Percentiles rank a stretch among this genome's conserved stretches.
These are phyloP conservation scores for Marchantia polymorpha DNA, from an alignment of 225 moss, liverwort and hornwort genomes.

Conservation along the genomic window DNA sequence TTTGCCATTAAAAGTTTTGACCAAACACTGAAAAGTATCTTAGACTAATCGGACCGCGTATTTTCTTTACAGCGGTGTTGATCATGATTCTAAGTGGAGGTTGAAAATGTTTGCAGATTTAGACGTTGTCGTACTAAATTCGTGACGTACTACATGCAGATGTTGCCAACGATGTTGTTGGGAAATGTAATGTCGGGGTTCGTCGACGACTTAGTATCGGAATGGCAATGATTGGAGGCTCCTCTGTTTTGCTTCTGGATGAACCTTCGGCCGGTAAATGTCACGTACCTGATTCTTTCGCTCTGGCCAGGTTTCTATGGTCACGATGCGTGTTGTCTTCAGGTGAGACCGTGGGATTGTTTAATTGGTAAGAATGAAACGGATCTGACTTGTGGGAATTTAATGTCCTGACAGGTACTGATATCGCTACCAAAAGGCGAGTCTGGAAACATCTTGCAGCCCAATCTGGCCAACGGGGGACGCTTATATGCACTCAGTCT, in stretches of 20 bases:
- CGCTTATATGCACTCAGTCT: constrained; percentile 79
- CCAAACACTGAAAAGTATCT: background rate
- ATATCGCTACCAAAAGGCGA: constrained; percentile 60
- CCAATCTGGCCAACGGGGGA: constrained; percentile 67
- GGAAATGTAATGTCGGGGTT: constrained; percentile 58
- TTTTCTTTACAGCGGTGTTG: too few species aligned
- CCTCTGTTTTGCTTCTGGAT: constrained; percentile 79
- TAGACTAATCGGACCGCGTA: too few species aligned
- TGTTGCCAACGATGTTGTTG: constrained; percentile 57
- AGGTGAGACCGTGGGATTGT: constrained; percentile 1
- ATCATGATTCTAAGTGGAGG: background rate
- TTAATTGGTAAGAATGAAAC: background rate
- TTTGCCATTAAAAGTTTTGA: background rate
- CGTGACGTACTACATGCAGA: constrained; percentile 36
- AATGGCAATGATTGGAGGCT: constrained; percentile 72
- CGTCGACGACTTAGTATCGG: constrained; percentile 74
- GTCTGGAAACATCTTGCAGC: constrained; percentile 74
- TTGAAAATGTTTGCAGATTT: background rate
- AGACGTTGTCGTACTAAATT: background rate
- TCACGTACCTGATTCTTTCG: too few species aligned
- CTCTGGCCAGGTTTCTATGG: too few species aligned
- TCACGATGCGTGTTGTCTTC: background rate
- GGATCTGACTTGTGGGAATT: background rate
- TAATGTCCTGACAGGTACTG: constrained; percentile 48
- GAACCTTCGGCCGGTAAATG: constrained; percentile 69